These are phyloP conservation scores for Globisporangium cederbergense DNA, from an alignment of 352 stramenopile species.

Conservation along the genomic window DNA sequence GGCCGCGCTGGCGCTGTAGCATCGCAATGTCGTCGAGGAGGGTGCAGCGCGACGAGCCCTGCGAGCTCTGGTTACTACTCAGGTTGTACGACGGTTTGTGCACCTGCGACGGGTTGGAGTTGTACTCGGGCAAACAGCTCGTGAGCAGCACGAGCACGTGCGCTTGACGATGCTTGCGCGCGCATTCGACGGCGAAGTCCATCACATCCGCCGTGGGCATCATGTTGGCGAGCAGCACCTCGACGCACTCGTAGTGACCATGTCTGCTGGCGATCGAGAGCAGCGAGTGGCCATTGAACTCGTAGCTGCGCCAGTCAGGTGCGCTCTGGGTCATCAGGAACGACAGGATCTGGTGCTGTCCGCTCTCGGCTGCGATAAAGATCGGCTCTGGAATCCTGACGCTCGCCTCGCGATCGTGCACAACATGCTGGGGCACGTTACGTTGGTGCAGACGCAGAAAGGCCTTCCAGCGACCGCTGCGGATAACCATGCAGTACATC, in stretches of 20 bases:
- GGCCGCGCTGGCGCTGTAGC: slow-evolving; percentile 9
- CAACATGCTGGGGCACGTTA: slow-evolving; percentile 23
- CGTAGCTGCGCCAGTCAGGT: slow-evolving; percentile 35
- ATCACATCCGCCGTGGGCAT: slow-evolving; percentile 26
- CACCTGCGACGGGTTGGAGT: slow-evolving; percentile 23
- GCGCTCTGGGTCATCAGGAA: slow-evolving; percentile 38
- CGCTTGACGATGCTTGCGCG: slow-evolving; percentile 48
- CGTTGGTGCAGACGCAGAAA: slow-evolving; percentile 56
- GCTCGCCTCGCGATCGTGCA: slow-evolving; percentile 12
- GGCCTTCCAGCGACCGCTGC: slow-evolving; percentile 51
- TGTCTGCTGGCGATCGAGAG: slow-evolving; percentile 60
- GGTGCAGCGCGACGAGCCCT: not conserved
- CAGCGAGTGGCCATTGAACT: slow-evolving; percentile 59
- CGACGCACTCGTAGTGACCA: slow-evolving; percentile 71
- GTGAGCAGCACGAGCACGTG: slow-evolving; percentile 72
- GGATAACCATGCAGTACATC: slow-evolving; percentile 74
- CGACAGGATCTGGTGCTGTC: slow-evolving; percentile 45
- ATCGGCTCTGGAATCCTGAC: slow-evolving; percentile 49
- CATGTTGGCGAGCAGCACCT: slow-evolving; percentile 39
- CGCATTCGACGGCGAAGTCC: slow-evolving; percentile 48
- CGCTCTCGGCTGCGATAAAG: slow-evolving; percentile 60
- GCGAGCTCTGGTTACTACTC: slow-evolving; percentile 4
- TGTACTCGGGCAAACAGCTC: slow-evolving; percentile 57
- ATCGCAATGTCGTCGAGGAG: slow-evolving; percentile 1
- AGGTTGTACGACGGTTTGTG: slow-evolving; percentile 14